phyloP scores from a whole-genome alignment of 805 yeast species.

The Nakazawaea populi region DNA sequence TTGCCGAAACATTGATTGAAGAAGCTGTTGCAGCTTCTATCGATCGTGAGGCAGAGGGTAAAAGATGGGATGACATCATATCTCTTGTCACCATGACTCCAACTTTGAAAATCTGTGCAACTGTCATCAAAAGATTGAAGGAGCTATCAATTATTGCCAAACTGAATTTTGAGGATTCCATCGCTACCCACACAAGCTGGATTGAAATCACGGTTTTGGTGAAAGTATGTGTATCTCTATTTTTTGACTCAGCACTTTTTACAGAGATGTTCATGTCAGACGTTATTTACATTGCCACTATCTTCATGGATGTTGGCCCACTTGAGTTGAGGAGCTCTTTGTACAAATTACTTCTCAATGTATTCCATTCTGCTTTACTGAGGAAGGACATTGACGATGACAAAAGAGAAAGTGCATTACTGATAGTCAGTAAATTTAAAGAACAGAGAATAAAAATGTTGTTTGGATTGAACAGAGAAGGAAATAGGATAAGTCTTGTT shows the following conservation, averaged over 20 bases:
- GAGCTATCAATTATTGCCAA: constrained; percentile 44
- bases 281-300: constrained; percentile 58
- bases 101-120: constrained; percentile 66
- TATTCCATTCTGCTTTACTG: constrained; percentile 62
- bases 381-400: constrained; percentile 43
- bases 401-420: constrained; percentile 35
- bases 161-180: constrained; percentile 31
- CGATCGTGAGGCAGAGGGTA: constrained; percentile 72
- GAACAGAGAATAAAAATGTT: constrained; percentile 65
- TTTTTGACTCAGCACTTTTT: constrained; percentile 62
- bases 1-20: constrained; percentile 55
- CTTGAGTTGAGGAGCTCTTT: constrained; percentile 54
- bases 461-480: constrained; percentile 62
- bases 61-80: constrained; percentile 58
- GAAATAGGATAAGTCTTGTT: constrained; percentile 26
- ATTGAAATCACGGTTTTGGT: constrained; percentile 67
- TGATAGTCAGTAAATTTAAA: constrained; percentile 39
- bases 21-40: constrained; percentile 71
- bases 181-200: constrained; percentile 53
- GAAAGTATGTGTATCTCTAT: constrained; percentile 54
- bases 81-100: constrained; percentile 61
- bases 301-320: constrained; percentile 48
- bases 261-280: constrained; percentile 68
- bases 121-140: constrained; percentile 52
- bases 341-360: constrained; percentile 57